phyloP scores from a whole-genome alignment of 352 stramenopile species.

The Globisporangium barbulae region DNA sequence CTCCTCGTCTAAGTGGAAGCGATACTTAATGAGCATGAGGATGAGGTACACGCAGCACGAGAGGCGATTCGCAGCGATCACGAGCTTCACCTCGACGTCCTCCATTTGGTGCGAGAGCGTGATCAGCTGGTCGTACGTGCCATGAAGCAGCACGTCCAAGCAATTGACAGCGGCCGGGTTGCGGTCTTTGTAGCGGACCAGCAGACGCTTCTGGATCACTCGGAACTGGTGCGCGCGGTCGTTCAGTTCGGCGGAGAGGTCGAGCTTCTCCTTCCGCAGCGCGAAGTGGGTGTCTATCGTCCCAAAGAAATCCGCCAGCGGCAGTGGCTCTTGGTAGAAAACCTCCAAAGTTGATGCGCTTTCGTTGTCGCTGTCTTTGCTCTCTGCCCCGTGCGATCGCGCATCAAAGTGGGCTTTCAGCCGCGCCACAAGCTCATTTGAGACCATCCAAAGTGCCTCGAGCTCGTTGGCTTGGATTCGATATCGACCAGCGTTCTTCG shows the following conservation, averaged over 20 bases:
- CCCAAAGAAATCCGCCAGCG: slow-evolving; percentile 84
- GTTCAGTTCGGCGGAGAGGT: slow-evolving; percentile 69
- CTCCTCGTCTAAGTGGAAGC: slow-evolving; percentile 71
- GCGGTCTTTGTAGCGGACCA: slow-evolving; percentile 89
- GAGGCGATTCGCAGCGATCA: slow-evolving; percentile 54
- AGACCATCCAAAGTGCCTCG: slow-evolving; percentile 74
- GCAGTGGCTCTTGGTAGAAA: slow-evolving; percentile 82
- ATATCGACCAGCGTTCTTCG: slow-evolving; percentile 87
- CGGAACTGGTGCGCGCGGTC: slow-evolving; percentile 86
- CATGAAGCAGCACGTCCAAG: slow-evolving; percentile 82
- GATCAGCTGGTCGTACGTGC: slow-evolving; percentile 84
- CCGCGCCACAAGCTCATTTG: slow-evolving; percentile 67
- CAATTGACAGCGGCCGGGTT: slow-evolving; percentile 77
- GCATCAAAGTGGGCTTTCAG: slow-evolving; percentile 50
- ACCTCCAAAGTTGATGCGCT: slow-evolving; percentile 34
- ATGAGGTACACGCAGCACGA: slow-evolving; percentile 75
- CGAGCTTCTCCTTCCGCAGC: slow-evolving; percentile 57
- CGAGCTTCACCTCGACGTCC: slow-evolving; percentile 48
- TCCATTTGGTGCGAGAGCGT: slow-evolving; percentile 72
- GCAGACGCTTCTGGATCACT: slow-evolving; percentile 87
- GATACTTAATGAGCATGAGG: slow-evolving; percentile 76
- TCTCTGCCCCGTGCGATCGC: neutral
- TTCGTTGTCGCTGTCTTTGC: slow-evolving; percentile 23
- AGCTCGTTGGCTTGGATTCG: slow-evolving; percentile 86
- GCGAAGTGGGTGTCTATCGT: slow-evolving; percentile 86